These are phyloP conservation scores for Arthrobotrys sinensis DNA, from an alignment of 2,329 filamentous ascomycete genomes.

Conservation along the genomic window DNA sequence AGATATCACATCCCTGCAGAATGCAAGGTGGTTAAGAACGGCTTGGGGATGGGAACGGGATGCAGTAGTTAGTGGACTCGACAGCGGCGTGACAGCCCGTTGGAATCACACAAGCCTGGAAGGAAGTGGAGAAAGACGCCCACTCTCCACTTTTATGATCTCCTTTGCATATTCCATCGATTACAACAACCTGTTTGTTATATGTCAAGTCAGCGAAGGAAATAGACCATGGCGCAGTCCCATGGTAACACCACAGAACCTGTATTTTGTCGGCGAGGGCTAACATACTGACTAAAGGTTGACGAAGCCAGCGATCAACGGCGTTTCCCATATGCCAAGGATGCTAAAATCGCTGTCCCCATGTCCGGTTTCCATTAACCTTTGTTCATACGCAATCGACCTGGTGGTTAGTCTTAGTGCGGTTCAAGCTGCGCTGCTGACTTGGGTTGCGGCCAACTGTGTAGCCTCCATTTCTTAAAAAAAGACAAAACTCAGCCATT, in stretches of 20 bases:
- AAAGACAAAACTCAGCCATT: slow-evolving; percentile 32
- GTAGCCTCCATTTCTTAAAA: slow-evolving; percentile 16
- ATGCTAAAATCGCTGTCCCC: slow-evolving; percentile 23
- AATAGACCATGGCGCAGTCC: slow-evolving; percentile 11
- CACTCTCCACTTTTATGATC: slow-evolving; percentile 31
- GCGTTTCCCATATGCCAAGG: slow-evolving; percentile 51
- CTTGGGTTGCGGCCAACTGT: slow-evolving; percentile 28
- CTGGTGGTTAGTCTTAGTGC: slow-evolving; percentile 17
- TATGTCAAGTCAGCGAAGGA: slow-evolving; percentile 9
- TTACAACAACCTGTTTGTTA: slow-evolving; percentile 20
- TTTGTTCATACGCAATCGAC: slow-evolving; percentile 45
- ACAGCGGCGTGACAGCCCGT: slow-evolving; percentile 44
- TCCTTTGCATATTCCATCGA: slow-evolving; percentile 36
- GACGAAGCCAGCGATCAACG: slow-evolving; percentile 51
- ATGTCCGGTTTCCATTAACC: slow-evolving; percentile 19
- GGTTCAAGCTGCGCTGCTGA: slow-evolving; percentile 36
- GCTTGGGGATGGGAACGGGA: slow-evolving; percentile 37
- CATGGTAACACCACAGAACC: slow-evolving; percentile 47
- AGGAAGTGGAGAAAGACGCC: slow-evolving; percentile 45
- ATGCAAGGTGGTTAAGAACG: slow-evolving; percentile 45
- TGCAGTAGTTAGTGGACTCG: slow-evolving; percentile 17
- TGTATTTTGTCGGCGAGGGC: slow-evolving; percentile 14
- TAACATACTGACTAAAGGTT: slow-evolving; percentile 44
- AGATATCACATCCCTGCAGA: slow-evolving; percentile 45
- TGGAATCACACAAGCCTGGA: slow-evolving; percentile 37